Conservation (phyloP, 2,329 filamentous ascomycete genomes). For the Colletotrichum magnum region DNA sequence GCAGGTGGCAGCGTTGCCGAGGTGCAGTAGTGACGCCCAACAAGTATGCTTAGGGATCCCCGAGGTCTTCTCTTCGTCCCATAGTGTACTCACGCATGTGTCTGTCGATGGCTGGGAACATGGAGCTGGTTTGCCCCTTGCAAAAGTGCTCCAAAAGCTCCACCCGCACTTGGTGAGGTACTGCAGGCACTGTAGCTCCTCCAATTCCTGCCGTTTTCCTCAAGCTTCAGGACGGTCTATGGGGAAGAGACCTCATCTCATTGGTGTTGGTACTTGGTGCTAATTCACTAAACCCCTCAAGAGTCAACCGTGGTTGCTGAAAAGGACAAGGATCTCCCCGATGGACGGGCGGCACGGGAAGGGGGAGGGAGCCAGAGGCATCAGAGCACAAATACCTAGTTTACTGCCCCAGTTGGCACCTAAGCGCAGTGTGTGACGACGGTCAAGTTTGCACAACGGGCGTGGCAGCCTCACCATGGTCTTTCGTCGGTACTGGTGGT, state of each 20-base stretch:
- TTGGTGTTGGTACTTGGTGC: not conserved
- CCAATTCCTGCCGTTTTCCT: slow-evolving; percentile 8
- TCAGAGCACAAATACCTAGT: not conserved
- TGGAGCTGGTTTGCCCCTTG: not conserved
- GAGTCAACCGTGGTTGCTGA: not conserved
- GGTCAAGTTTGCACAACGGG: no score
- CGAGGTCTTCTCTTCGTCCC: not conserved
- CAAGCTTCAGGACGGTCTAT: slow-evolving; percentile 2
- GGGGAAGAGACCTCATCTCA: not conserved
- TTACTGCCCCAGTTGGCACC: not conserved
- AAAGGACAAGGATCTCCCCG: not conserved
- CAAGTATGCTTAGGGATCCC: not conserved
- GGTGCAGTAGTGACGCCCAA: slow-evolving; percentile 1
- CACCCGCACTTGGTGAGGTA: slow-evolving; percentile 12
- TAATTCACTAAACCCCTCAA: not conserved
- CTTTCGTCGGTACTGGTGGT: not conserved
- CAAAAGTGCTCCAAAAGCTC: slow-evolving; percentile 32
- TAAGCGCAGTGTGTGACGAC: no score
- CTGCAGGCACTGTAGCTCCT: not conserved
- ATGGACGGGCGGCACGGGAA: not conserved
- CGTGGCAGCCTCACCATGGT: not conserved
- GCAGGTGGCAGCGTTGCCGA: slow-evolving; percentile 3
- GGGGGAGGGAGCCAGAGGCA: not conserved
- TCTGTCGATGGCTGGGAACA: slow-evolving; percentile 4
- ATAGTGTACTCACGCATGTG: not conserved